These are phyloP conservation scores for Carnegiea gigantea DNA, from an alignment of 179 eudicot species.

Conservation along the genomic window DNA sequence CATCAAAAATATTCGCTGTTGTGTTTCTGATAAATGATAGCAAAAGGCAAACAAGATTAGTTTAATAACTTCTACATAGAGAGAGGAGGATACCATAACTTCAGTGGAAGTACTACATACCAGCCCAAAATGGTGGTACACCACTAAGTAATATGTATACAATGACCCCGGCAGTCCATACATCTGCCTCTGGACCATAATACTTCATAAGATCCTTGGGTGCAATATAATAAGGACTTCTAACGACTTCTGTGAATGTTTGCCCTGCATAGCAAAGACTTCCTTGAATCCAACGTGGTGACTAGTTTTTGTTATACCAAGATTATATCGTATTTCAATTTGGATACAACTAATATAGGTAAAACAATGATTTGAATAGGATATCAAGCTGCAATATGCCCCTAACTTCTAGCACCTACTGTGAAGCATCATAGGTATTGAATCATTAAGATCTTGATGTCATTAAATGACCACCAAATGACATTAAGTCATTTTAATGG, in stretches of 20 bases:
- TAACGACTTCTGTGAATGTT: too few relatives aligned
- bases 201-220: too few relatives aligned
- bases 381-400: not conserved
- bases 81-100: constrained; percentile 2
- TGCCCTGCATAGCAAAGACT: too few relatives aligned
- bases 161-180: too few relatives aligned
- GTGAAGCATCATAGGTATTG: too few relatives aligned
- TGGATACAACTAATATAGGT: not conserved
- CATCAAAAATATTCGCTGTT: constrained; percentile 84
- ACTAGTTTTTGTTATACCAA: not conserved
- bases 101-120: not conserved
- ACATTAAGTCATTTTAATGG: not conserved
- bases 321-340: not conserved
- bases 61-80: not conserved
- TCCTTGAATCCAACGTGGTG: not conserved
- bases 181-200: too few relatives aligned
- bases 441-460: too few relatives aligned
- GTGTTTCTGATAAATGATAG: constrained; percentile 61
- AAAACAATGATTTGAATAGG: constrained; percentile 8
- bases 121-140: too few relatives aligned
- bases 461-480: not conserved
- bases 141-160: too few relatives aligned
- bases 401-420: too few relatives aligned
- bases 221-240: too few relatives aligned
- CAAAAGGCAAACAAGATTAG: not conserved